These are phyloP conservation scores for Hypoxylon cercidicola DNA, from an alignment of 495 filamentous ascomycete species.

Conservation along the genomic window DNA sequence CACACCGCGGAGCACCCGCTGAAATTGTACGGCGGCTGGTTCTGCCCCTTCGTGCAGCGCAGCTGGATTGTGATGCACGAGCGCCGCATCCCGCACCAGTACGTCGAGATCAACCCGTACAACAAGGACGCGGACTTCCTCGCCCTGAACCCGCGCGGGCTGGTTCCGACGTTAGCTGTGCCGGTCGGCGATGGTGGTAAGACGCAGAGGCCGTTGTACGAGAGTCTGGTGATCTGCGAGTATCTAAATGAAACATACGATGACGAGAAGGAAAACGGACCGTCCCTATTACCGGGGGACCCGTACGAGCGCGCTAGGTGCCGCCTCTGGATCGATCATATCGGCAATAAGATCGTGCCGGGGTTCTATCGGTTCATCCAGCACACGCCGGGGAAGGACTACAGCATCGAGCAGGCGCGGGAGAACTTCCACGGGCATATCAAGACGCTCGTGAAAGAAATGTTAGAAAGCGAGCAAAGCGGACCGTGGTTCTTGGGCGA, in stretches of 20 bases:
- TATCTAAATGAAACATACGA: constrained; percentile 74
- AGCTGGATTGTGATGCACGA: constrained; percentile 74
- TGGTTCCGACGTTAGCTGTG: constrained; percentile 71
- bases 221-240: constrained; percentile 73
- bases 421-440: constrained; percentile 62
- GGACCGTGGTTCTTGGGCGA: constrained; percentile 74
- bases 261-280: constrained; percentile 40
- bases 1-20: constrained; percentile 51
- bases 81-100: constrained; percentile 76
- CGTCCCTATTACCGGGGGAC: constrained; percentile 65
- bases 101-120: constrained; percentile 79
- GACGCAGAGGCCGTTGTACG: constrained; percentile 68
- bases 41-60: constrained; percentile 70
- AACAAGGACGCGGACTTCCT: constrained; percentile 71
- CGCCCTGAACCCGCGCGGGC: constrained; percentile 72
- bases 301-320: constrained; percentile 66
- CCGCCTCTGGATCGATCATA: constrained; percentile 76
- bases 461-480: constrained; percentile 50
- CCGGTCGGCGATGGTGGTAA: constrained; percentile 40
- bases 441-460: constrained; percentile 66
- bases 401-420: constrained; percentile 54
- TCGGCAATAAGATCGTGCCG: constrained; percentile 70
- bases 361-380: constrained; percentile 73
- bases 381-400: constrained; percentile 63
- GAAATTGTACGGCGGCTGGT: constrained; percentile 62